These are phyloP conservation scores for Ambrosia artemisiifolia DNA, from an alignment of 129 eudicot species.

Conservation along the genomic window DNA sequence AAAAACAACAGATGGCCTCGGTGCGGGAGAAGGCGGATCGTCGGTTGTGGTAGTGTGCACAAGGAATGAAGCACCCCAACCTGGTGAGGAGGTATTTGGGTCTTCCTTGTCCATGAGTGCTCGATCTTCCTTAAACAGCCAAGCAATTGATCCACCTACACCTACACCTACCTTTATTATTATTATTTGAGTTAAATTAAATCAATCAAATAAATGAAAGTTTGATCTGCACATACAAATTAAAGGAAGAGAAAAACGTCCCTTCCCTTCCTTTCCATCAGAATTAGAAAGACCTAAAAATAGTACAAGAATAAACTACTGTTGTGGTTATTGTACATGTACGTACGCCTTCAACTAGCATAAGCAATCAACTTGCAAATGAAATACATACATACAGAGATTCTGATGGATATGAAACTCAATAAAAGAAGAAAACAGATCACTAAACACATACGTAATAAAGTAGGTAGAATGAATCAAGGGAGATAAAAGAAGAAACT, in stretches of 20 bases:
- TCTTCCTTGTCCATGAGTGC: slow-evolving; percentile 47
- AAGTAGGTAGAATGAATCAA: neutral
- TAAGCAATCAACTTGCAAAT: slow-evolving; percentile 10
- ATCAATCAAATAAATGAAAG: no score
- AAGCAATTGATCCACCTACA: neutral
- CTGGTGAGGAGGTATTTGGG: slow-evolving; percentile 42
- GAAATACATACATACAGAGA: neutral
- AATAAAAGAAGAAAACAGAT: no score
- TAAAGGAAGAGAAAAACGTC: neutral
- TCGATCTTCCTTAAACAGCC: slow-evolving; percentile 10
- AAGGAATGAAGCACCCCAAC: slow-evolving; percentile 79
- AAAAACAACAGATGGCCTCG: slow-evolving; percentile 81
- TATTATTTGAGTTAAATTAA: no score
- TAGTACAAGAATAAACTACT: neutral
- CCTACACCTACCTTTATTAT: no score
- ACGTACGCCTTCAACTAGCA: neutral
- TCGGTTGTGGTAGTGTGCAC: slow-evolving; percentile 68
- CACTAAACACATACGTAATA: neutral
- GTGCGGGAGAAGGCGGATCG: slow-evolving; percentile 70
- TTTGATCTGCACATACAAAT: neutral
- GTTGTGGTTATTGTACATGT: neutral
- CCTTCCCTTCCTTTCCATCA: neutral
- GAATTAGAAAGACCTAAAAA: slow-evolving; percentile 22
- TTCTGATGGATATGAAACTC: neutral
- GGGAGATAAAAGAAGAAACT: slow-evolving; percentile 17